phyloP scores from a whole-genome alignment of 345 rosid species.

The Eucalyptus paniculata region DNA sequence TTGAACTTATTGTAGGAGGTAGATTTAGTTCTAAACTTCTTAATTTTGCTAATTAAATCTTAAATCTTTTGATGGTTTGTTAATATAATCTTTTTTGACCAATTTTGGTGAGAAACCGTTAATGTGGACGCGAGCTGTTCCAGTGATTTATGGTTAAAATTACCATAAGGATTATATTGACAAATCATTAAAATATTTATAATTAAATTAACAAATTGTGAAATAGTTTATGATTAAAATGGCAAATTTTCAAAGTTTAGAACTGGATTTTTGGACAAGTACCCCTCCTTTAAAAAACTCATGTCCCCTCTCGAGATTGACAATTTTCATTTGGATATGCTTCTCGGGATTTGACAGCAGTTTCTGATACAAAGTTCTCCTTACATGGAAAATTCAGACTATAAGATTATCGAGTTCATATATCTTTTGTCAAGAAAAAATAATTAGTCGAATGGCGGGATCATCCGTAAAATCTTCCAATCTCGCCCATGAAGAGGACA shows the following conservation, averaged over 20 bases:
- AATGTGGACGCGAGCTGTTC: rapidly evolving
- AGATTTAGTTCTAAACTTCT: background rate
- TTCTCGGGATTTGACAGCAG: background rate
- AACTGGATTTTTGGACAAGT: background rate
- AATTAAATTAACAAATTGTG: too few relatives aligned
- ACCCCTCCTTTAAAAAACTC: background rate
- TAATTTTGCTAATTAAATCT: rapidly evolving
- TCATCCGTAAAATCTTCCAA: background rate
- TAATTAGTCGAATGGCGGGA: background rate
- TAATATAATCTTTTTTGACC: background rate
- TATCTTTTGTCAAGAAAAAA: background rate
- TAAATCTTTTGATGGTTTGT: background rate
- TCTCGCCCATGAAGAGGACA: background rate
- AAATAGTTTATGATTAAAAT: rapidly evolving
- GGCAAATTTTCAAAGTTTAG: background rate
- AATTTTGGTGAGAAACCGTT: background rate
- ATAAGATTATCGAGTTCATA: background rate
- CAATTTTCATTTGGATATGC: background rate
- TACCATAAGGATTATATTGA: background rate
- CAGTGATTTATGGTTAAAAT: background rate
- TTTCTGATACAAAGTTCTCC: background rate
- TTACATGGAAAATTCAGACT: background rate
- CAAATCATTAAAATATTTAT: too few relatives aligned
- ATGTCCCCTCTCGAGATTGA: background rate
- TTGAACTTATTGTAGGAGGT: background rate